Base-by-base conservation (phyloP, 2,329 filamentous ascomycete species). In the Lasiodiplodia hormozganensis region DNA sequence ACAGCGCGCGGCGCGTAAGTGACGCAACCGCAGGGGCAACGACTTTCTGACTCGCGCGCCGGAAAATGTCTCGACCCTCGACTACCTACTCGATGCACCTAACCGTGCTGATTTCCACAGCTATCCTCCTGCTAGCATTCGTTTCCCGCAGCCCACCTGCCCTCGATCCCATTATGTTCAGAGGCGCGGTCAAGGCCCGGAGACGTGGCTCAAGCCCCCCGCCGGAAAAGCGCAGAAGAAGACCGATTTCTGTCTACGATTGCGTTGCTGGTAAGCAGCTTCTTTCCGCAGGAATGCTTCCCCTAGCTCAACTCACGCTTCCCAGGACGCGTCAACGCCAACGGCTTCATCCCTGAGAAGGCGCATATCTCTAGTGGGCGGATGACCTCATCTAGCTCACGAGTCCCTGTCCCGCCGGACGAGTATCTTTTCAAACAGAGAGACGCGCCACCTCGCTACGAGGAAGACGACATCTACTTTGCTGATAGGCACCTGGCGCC, bases 401-500 rank as follows among this genome's bases (percentile, higher is more conserved):
- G 73, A 68, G 72, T 78, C 73, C 76, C 83, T 3, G 74, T 92
- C 5, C 83, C 89, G 2, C 90, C 92, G 2, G 91, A 93, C 67
- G 89, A 92, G 69, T 87, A 90, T 0, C 85, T 94, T 4, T 94
- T 92, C 77, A 87, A 87, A 34, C 85, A 86, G 57, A 83, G 83
- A 71, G 82, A 86, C 69, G 91, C 91, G 1, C 91, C 91, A 2
- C 80, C 83, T 23, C 88, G 91, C 65, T 93, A 89, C 74, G 86
- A 86, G 67, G 91, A 94, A 78, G 85, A 88, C 69, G 91, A 94
- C 77, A 83, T 90, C 70, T 94, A 94, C 80, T 88, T 87, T 73
- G 86, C 89, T 4, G 85, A 90, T 75, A 86, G 88, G 67, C 77
- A 82, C 36, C 78, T 88, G n/a, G 80, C 88, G 16, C 82, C 81